These are phyloP conservation scores for Sphaerulina musiva DNA, from an alignment of 2,329 filamentous ascomycete species.

Conservation along the genomic window DNA sequence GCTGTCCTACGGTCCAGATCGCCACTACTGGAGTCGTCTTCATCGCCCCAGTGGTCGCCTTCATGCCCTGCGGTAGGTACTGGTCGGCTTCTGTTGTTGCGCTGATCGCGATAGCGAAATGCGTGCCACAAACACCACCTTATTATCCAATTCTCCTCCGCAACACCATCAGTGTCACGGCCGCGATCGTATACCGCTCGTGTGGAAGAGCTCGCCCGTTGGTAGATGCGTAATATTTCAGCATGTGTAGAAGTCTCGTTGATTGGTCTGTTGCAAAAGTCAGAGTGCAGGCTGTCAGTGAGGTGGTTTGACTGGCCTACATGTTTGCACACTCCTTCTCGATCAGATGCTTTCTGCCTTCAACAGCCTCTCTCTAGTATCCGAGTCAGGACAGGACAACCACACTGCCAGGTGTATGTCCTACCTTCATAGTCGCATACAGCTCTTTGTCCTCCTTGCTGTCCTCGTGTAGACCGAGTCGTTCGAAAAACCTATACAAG, in stretches of 20 bases:
- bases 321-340: slow-evolving; percentile 29
- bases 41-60: slow-evolving; percentile 1
- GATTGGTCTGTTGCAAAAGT: slow-evolving; percentile 38
- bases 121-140: slow-evolving; percentile 48
- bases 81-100: slow-evolving; percentile 14
- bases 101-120: slow-evolving; percentile 37
- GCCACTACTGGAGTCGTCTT: slow-evolving; percentile 8
- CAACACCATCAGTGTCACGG: slow-evolving; percentile 35
- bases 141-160: slow-evolving; percentile 46
- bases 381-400: not conserved
- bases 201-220: slow-evolving; percentile 35
- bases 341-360: slow-evolving; percentile 37
- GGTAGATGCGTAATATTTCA: slow-evolving; percentile 40
- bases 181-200: slow-evolving; percentile 40
- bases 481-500: slow-evolving; percentile 33
- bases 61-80: not conserved
- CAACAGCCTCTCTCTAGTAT: slow-evolving; percentile 35
- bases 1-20: not conserved
- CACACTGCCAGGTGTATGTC: not conserved
- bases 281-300: not conserved
- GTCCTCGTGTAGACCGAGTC: slow-evolving; percentile 37
- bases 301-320: slow-evolving; percentile 8
- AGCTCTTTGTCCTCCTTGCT: slow-evolving; percentile 30
- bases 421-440: slow-evolving; percentile 42
- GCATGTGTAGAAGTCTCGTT: slow-evolving; percentile 43